phyloP scores from a whole-genome alignment of 805 yeast species.

The Kodamaea kaohsiungensis region DNA sequence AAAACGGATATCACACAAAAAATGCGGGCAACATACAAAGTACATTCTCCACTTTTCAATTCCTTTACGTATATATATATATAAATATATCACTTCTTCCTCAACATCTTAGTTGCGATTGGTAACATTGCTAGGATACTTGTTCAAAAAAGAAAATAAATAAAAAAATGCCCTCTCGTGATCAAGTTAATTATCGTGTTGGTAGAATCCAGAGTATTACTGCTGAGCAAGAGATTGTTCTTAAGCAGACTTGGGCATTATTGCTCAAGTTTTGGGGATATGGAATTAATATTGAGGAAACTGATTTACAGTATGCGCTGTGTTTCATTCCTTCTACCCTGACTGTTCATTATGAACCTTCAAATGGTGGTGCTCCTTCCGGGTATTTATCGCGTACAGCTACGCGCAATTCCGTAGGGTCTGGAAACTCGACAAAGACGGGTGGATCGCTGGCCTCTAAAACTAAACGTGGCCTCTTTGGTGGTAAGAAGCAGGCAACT shows the following conservation, averaged over 20 bases:
- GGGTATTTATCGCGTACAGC: conserved; percentile 22
- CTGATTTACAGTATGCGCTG: conserved; percentile 30
- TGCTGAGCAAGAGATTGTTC: conserved; percentile 57
- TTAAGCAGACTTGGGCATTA: conserved; percentile 74
- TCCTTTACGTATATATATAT: neutral
- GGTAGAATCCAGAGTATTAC: conserved; percentile 40
- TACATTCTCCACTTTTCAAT: neutral
- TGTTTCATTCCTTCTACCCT: conserved; percentile 34
- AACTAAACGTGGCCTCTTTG: conserved; percentile 34
- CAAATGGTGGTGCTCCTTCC: conserved; percentile 6
- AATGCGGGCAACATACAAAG: neutral
- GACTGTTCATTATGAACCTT: conserved; percentile 13
- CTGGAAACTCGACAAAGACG: conserved; percentile 29
- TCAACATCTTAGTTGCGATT: neutral
- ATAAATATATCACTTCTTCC: neutral
- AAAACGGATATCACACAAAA: neutral
- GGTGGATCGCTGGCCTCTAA: conserved; percentile 22
- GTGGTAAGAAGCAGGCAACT: conserved; percentile 14
- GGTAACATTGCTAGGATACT: neutral
- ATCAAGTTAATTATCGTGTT: conserved; percentile 27
- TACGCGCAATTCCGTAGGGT: conserved; percentile 25
- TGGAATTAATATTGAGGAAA: conserved; percentile 27
- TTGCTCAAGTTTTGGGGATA: conserved; percentile 61
- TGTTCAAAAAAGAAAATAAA: no score
- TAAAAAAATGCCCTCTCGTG: conserved; percentile 10